Conservation (phyloP, 2,329 filamentous ascomycete genomes). For the Gaeumannomyces sp. region DNA sequence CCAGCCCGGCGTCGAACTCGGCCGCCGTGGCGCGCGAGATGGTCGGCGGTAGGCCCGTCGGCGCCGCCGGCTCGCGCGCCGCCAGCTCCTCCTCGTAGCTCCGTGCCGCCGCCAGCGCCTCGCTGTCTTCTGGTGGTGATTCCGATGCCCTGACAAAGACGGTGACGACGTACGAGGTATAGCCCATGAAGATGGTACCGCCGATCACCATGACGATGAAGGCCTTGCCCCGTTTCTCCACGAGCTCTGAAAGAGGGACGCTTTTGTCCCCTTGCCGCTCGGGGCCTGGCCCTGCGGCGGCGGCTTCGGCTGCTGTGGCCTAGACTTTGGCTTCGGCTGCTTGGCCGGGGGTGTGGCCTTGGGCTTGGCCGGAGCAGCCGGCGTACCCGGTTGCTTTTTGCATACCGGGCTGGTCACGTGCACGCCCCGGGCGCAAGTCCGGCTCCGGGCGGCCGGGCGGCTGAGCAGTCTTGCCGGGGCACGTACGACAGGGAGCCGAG, state of each 20-base stretch:
- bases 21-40: constrained; percentile 35
- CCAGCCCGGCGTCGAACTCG: constrained; percentile 53
- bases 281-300: background rate
- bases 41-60: constrained; percentile 43
- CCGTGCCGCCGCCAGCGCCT: constrained; percentile 6
- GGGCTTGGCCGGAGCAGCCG: background rate
- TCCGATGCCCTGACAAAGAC: constrained; percentile 13
- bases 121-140: constrained; percentile 10
- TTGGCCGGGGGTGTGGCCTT: background rate
- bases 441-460: no score
- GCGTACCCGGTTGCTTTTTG: background rate
- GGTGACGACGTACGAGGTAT: constrained; percentile 16
- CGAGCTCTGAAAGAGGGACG: constrained; percentile 21
- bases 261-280: constrained; percentile 8
- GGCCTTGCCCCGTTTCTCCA: constrained; percentile 16
- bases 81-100: constrained; percentile 12
- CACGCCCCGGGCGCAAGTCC: background rate
- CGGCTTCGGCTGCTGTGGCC: no score
- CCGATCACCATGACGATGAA: constrained; percentile 18
- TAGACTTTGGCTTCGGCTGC: background rate
- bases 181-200: constrained; percentile 18
- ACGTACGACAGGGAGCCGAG: background rate
- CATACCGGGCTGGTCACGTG: background rate
- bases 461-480: background rate
- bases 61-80: constrained; percentile 26